These are phyloP conservation scores for Fusarium haematococcum DNA, from an alignment of 2,329 filamentous ascomycete species.

Conservation along the genomic window DNA sequence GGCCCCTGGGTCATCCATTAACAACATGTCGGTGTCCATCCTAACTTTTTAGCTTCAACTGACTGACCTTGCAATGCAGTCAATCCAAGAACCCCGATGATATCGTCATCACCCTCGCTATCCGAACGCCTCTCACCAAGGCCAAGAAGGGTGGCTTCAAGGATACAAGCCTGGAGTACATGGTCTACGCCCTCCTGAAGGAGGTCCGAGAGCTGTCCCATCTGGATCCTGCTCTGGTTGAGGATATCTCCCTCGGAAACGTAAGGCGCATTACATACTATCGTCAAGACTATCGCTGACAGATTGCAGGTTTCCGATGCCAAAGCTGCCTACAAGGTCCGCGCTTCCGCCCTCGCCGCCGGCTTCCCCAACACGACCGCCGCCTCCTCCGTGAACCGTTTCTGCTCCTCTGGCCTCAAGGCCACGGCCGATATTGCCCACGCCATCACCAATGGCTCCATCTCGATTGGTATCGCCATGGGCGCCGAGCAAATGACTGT, in stretches of 20 bases:
- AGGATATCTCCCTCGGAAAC: slow-evolving; percentile 94
- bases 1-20: slow-evolving; percentile 77
- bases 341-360: slow-evolving; percentile 88
- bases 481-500: slow-evolving; percentile 91
- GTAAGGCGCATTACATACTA: slow-evolving; percentile 57
- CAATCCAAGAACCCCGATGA: slow-evolving; percentile 95
- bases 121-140: slow-evolving; percentile 91
- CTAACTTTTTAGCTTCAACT: background rate
- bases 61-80: slow-evolving; percentile 57
- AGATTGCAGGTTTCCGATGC: slow-evolving; percentile 76
- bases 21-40: slow-evolving; percentile 76
- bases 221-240: slow-evolving; percentile 82
- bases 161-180: slow-evolving; percentile 89
- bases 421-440: slow-evolving; percentile 95
- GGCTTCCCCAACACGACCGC: slow-evolving; percentile 92
- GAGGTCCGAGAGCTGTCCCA: slow-evolving; percentile 78
- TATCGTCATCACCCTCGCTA: slow-evolving; percentile 92
- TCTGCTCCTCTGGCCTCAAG: slow-evolving; percentile 97
- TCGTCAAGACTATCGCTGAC: background rate
- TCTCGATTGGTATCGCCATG: slow-evolving; percentile 87
- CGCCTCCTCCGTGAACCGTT: slow-evolving; percentile 88
- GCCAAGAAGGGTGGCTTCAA: slow-evolving; percentile 94
- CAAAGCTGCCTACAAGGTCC: slow-evolving; percentile 91
- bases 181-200: slow-evolving; percentile 86
- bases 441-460: slow-evolving; percentile 82